Percentiles rank a stretch among this genome's conserved stretches.
Evolutionary conservation across 2,329 filamentous ascomycete genomes (phyloP).

Genomic region (Karstenula rhodostoma): DNA sequence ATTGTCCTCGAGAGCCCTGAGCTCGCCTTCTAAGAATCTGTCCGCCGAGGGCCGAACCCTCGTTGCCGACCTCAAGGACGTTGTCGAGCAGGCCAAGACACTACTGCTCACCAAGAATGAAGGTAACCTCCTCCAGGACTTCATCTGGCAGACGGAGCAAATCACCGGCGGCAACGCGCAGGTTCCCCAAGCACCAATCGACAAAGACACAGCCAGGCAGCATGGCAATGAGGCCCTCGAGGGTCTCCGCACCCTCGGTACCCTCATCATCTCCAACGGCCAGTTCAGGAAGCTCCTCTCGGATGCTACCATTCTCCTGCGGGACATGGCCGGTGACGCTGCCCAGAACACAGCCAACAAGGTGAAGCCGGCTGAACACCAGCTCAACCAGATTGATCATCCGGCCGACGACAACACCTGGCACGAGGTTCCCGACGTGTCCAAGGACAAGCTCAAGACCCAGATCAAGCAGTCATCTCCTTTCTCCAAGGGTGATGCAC

Average conservation of each 20-base stretch:
- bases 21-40: conserved; percentile 76
- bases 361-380: conserved; percentile 80
- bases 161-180: conserved; percentile 70
- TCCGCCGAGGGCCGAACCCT: conserved; percentile 84
- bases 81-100: conserved; percentile 84
- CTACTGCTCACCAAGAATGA: conserved; percentile 93
- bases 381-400: conserved; percentile 78
- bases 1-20: conserved; percentile 73
- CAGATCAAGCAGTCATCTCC: conserved; percentile 69
- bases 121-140: conserved; percentile 92
- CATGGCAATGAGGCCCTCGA: conserved; percentile 85
- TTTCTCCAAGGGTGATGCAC: conserved; percentile 64
- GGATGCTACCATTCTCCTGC: conserved; percentile 80
- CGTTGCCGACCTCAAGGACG: conserved; percentile 77
- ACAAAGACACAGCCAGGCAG: conserved; percentile 79
- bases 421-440: conserved; percentile 85
- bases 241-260: conserved; percentile 86
- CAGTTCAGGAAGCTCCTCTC: conserved; percentile 90
- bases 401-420: conserved; percentile 91
- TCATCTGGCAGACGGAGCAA: conserved; percentile 91
- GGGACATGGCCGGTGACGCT: conserved; percentile 91
- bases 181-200: conserved; percentile 71
- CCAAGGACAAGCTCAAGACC: conserved; percentile 72
- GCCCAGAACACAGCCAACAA: conserved; percentile 78
- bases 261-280: conserved; percentile 90